These are phyloP conservation scores for Hymenochaete sp. DNA, from an alignment of 1,284 basidiomycete species.

Conservation along the genomic window DNA sequence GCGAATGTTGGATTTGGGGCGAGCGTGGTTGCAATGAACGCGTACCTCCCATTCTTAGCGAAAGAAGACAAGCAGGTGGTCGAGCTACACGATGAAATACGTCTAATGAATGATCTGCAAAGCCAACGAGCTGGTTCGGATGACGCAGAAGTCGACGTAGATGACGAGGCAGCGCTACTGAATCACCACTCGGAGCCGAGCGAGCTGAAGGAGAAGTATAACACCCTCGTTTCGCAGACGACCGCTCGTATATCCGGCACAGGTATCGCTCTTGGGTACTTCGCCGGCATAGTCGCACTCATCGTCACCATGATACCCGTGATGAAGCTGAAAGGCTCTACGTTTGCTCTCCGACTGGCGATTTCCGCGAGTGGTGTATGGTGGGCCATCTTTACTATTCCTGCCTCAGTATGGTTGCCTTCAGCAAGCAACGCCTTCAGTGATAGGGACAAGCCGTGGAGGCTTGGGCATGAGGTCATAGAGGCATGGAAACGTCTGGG, in stretches of 20 bases:
- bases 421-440: constrained; percentile 22
- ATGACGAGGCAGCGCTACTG: constrained; percentile 15
- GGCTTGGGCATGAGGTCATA: constrained; percentile 39
- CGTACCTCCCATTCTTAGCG: constrained; percentile 76
- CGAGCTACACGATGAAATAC: constrained; percentile 33
- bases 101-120: constrained; percentile 9
- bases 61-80: constrained; percentile 54
- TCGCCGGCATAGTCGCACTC: constrained; percentile 64
- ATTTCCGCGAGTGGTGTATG: constrained; percentile 75
- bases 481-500: constrained; percentile 61
- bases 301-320: constrained; percentile 70
- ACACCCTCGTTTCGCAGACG: constrained; percentile 50
- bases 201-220: constrained; percentile 30
- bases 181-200: constrained; percentile 14
- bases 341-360: constrained; percentile 65
- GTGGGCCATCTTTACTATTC: constrained; percentile 78
- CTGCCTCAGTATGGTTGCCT: constrained; percentile 67
- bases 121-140: constrained; percentile 19
- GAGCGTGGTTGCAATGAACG: constrained; percentile 81
- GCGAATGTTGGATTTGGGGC: constrained; percentile 81
- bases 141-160: constrained; percentile 5
- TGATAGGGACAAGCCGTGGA: constrained; percentile 33
- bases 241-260: constrained; percentile 75
- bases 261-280: constrained; percentile 80
- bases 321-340: constrained; percentile 55